A percentile compares a stretch with the other conserved stretches of the same genome.
Evolutionary conservation across 495 filamentous ascomycete species (phyloP).

Genomic region (Platismatia glauca): DNA sequence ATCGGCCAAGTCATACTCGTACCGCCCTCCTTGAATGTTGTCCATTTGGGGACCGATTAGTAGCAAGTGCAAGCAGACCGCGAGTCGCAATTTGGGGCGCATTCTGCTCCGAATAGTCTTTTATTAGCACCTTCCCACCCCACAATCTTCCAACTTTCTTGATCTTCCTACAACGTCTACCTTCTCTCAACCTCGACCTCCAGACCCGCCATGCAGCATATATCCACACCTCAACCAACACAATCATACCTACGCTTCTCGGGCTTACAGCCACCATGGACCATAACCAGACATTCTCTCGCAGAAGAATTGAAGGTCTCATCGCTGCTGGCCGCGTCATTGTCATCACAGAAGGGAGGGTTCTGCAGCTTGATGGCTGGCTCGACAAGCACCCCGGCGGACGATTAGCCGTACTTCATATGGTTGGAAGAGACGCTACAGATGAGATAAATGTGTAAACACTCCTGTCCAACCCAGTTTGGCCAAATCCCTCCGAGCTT

Average conservation of each 20-base stretch:
- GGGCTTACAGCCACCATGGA: constrained; percentile 16
- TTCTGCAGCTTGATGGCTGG: constrained; percentile 39
- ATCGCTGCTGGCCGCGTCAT: constrained; percentile 38
- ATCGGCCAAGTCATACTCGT: not conserved
- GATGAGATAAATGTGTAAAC: constrained; percentile 42
- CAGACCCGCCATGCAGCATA: not conserved
- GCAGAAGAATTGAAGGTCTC: constrained; percentile 29
- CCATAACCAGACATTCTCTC: constrained; percentile 19
- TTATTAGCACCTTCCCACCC: not conserved
- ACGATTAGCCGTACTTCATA: constrained; percentile 37
- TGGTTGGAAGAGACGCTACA: constrained; percentile 44
- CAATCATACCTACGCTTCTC: not conserved
- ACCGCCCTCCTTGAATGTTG: not conserved
- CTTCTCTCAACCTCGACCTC: not conserved
- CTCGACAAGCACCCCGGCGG: constrained; percentile 40
- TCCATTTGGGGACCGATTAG: too few relatives aligned
- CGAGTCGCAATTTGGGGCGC: not conserved
- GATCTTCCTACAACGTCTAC: not conserved
- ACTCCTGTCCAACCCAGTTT: constrained; percentile 13
- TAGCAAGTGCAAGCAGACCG: not conserved
- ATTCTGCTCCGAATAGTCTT: not conserved
- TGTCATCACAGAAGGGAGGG: constrained; percentile 36
- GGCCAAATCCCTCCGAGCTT: not conserved
- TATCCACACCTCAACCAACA: not conserved
- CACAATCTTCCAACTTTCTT: not conserved